These are phyloP conservation scores for Cucumis cinereus DNA, from an alignment of 306 rosid genomes.

Conservation along the genomic window DNA sequence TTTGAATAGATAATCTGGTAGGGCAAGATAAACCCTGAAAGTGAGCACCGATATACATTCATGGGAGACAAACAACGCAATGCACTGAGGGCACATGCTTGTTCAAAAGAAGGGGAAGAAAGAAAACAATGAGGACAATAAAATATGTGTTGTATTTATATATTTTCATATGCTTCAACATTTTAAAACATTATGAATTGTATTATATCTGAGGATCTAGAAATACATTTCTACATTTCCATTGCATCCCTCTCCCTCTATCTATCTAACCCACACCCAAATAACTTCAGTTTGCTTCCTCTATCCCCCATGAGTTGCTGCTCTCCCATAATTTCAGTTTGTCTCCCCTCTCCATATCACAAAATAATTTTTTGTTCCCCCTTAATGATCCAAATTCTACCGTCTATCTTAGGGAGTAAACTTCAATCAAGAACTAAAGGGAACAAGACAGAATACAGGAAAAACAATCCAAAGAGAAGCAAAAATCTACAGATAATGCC, in stretches of 20 bases:
- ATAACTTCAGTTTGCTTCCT: not conserved
- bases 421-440: not conserved
- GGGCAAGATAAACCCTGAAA: not conserved
- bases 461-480: not conserved
- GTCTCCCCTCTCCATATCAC: not conserved
- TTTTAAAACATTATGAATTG: not conserved
- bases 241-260: not conserved
- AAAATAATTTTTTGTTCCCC: not conserved
- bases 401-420: not conserved
- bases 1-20: not conserved
- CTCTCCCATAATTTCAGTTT: not conserved
- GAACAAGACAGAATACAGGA: not conserved
- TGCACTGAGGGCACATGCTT: not conserved
- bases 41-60: not conserved
- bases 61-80: not conserved
- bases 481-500: not conserved
- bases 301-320: not conserved
- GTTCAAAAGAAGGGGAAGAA: not conserved
- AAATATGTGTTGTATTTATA: not conserved
- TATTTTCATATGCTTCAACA: not conserved
- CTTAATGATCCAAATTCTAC: not conserved
- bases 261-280: not conserved
- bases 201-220: not conserved
- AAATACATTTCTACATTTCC: not conserved
- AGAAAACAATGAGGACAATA: not conserved